Evolutionary conservation across 2,329 filamentous ascomycete genomes (phyloP), one percentile per base, ranked within the genome.

Genomic region (Scytalidium sp.): DNA sequence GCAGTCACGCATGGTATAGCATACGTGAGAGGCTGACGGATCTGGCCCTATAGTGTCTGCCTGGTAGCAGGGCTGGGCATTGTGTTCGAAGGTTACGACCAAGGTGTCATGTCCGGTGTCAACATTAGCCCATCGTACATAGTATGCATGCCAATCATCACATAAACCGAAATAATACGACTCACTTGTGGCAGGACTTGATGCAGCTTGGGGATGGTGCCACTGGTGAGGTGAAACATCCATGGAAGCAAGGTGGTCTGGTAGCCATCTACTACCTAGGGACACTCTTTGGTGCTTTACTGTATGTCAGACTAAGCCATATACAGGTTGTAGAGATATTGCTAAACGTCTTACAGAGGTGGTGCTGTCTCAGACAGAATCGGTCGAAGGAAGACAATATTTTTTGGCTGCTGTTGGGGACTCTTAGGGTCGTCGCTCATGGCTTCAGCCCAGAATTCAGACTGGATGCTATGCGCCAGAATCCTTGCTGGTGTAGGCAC

Each of bases 401-500:
- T 78, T 45, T 61, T 73, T 22, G 74, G 74, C 1, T 65, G 73
- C 1, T 60, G 57, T 17, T 62, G 74, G n/a, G 67, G 69, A 1
- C 52, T 78, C 0, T 63, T 78, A 10, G 75, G 75, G 11, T 75
- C 75, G 45, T 69, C 70, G 2, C 63, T 78, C 2, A 74, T 76
- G 54, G 67, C 68, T 15, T 72, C 71, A 27, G 69, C 75, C 3
- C 69, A 68, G 19, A 73, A 69, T 39, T 56, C 76, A 9, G 64
- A 61, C 70, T 74, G 83, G 84, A 87, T 88, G 84, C 82, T 85
- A 52, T 53, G 52, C 74, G 77, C 80, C 11, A 78, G 81, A 25
- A 70, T 77, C 11, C 69, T 84, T 32, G 85, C 84, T 47, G 83
- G 83, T 4, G 79, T 85, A 42, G 85, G 85, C 3, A 88, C 84